Conservation (phyloP, 1,284 basidiomycete genomes). For the Ustilago tritici region DNA sequence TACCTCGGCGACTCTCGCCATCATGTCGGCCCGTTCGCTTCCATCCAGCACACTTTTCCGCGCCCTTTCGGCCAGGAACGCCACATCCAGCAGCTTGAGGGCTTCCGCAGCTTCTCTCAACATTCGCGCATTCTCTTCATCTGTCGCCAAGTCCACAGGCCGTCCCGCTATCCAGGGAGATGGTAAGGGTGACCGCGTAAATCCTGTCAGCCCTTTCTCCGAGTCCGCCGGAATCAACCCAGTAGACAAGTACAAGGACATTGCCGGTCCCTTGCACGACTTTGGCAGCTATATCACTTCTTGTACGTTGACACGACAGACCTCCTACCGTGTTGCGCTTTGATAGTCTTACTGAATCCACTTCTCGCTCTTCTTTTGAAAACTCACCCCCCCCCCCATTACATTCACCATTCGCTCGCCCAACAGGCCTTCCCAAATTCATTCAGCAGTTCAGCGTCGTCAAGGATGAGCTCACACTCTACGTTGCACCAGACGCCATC, state of each 20-base stretch:
- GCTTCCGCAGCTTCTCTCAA: constrained; percentile 25
- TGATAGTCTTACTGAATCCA: not conserved
- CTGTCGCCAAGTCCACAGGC: constrained; percentile 22
- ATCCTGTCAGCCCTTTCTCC: constrained; percentile 56
- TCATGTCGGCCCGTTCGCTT: constrained; percentile 41
- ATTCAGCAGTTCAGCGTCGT: constrained; percentile 72
- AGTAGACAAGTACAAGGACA: constrained; percentile 53
- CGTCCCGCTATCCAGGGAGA: constrained; percentile 42
- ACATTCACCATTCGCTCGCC: not conserved
- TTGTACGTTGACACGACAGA: constrained; percentile 47
- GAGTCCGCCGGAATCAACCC: constrained; percentile 66
- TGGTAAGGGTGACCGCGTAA: constrained; percentile 64
- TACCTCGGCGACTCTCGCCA: constrained; percentile 9
- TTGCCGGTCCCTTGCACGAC: constrained; percentile 62
- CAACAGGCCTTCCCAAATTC: constrained; percentile 64
- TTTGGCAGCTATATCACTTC: constrained; percentile 67
- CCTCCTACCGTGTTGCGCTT: not conserved
- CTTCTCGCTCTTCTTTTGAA: not conserved
- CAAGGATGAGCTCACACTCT: constrained; percentile 94
- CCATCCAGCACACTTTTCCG: constrained; percentile 35
- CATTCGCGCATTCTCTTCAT: constrained; percentile 33
- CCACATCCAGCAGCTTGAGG: constrained; percentile 29
- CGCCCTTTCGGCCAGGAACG: constrained; percentile 36
- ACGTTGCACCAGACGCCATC: constrained; percentile 84
- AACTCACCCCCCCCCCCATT: not conserved